Evolutionary conservation across 75 land plant species (phyloP).

Genomic region (Cupressus sempervirens): DNA sequence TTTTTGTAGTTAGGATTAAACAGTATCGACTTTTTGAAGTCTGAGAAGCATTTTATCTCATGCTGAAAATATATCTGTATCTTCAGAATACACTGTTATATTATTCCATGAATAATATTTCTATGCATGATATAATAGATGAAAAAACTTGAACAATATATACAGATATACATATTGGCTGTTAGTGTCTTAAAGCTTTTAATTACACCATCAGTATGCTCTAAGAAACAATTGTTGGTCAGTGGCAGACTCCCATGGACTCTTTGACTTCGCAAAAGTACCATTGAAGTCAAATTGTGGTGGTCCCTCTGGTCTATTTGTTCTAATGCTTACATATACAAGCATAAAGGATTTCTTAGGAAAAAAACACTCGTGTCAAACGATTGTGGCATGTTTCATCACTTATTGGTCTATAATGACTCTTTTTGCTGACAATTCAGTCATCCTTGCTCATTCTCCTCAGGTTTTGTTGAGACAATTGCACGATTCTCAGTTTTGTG

Average conservation of each 20-base stretch:
- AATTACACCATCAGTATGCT: background rate
- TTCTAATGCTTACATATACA: background rate
- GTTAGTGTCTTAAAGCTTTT: background rate
- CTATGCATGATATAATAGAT: background rate
- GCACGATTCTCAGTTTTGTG: background rate
- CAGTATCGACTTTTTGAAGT: background rate
- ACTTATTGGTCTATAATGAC: background rate
- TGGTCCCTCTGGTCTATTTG: background rate
- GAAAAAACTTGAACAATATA: background rate
- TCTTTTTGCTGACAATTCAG: background rate
- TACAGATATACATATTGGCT: background rate
- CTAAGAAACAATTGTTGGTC: background rate
- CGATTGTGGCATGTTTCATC: background rate
- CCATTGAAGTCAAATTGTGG: background rate
- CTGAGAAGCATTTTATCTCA: background rate
- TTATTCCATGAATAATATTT: background rate
- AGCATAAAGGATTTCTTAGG: background rate
- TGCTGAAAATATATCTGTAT: background rate
- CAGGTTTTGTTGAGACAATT: background rate
- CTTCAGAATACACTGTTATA: background rate
- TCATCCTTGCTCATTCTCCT: background rate
- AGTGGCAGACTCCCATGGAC: background rate
- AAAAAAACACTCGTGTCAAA: background rate
- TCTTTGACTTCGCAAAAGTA: background rate
- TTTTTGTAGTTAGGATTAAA: background rate